Percentiles rank a stretch among this genome's conserved stretches.
phyloP scores from a whole-genome alignment of 1,284 basidiomycete species.

The Flammula alnicola region DNA sequence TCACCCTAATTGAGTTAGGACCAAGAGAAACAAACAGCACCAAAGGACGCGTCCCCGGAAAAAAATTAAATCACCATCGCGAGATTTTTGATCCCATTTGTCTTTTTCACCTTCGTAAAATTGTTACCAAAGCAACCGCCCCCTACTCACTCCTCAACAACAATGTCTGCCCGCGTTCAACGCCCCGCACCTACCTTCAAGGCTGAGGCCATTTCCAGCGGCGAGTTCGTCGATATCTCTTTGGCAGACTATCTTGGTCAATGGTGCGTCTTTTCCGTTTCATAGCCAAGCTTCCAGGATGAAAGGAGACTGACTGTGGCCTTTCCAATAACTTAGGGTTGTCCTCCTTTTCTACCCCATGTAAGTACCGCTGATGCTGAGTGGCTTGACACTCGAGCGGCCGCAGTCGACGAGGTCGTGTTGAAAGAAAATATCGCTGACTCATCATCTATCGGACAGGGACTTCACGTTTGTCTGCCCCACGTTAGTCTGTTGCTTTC shows the following conservation, averaged over 20 bases:
- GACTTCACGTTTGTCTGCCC: constrained; percentile 90
- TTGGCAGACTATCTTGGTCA: constrained; percentile 77
- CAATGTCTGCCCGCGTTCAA: constrained; percentile 76
- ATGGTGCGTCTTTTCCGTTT: constrained; percentile 61
- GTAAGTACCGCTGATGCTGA: constrained; percentile 41
- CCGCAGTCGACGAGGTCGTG: too few relatives aligned
- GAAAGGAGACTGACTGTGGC: not conserved
- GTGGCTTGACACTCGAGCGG: not conserved
- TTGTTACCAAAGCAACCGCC: not conserved
- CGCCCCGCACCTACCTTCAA: constrained; percentile 80
- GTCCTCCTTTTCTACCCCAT: constrained; percentile 84
- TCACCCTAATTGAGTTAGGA: not conserved
- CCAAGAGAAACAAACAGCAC: constrained; percentile 20
- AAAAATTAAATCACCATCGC: constrained; percentile 15
- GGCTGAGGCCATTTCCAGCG: constrained; percentile 76
- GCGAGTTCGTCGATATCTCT: constrained; percentile 77
- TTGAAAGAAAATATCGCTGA: too few relatives aligned
- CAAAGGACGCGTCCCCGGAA: constrained; percentile 27
- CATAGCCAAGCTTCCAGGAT: not conserved
- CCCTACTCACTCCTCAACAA: not conserved
- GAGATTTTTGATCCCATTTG: constrained; percentile 9
- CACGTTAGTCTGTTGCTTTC: constrained; percentile 46
- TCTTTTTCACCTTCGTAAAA: not conserved
- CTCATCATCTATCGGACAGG: constrained; percentile 39
- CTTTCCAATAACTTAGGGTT: constrained; percentile 50